Evolutionary conservation across 2,329 filamentous ascomycete genomes (phyloP), one percentile per base, ranked within the genome.

Genomic region (Fusarium sp.): DNA sequence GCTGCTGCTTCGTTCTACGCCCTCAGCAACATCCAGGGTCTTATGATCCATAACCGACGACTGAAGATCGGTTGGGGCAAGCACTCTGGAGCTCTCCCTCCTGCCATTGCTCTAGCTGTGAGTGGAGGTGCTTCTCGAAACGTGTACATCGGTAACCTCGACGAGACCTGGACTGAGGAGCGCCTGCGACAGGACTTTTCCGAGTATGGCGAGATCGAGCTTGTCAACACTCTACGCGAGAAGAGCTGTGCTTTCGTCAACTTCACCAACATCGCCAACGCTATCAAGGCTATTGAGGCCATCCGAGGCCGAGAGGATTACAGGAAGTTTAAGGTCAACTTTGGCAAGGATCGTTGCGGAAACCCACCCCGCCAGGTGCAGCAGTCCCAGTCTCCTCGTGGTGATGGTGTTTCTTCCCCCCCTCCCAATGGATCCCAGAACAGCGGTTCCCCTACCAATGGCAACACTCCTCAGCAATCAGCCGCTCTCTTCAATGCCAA

Each of bases 191-290:
- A 97, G 79, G 96, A 99, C 81, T 99, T 99, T 79, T 92, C 94
- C 33, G 95, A 98, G 78, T 98, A 93, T 75, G 96, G 96, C 70
- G 96, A 99, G 81, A 98, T 99, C 75, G 96, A 99, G 82, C 84
- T 99, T 68, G 94, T 99, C 67, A 99, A 99, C 81, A 92, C 96
- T 17, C 84, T 99, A 62, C 91, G 96, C 54, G 96, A 99, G 85
- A 99, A 99, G 89, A 97, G 94, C 83, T 99, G 96, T 79, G 96
- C 96, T 1, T 99, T 99, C 78, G 96, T 99, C 79, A 99, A 99
- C 83, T 99, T 99, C 79, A 99, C 96, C 77, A 99, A 99, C 83
- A 99, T 99, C 77, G 96, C 96, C 77, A 99, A 99, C 74, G 96
- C 96, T 50, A 99, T 99, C 85, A 99, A 99, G 84, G 96, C 96